Evolutionary conservation across 768 basidiomycete species (phyloP), one percentile per base, ranked within the genome.

Genomic region (Kwoniella sp.): DNA sequence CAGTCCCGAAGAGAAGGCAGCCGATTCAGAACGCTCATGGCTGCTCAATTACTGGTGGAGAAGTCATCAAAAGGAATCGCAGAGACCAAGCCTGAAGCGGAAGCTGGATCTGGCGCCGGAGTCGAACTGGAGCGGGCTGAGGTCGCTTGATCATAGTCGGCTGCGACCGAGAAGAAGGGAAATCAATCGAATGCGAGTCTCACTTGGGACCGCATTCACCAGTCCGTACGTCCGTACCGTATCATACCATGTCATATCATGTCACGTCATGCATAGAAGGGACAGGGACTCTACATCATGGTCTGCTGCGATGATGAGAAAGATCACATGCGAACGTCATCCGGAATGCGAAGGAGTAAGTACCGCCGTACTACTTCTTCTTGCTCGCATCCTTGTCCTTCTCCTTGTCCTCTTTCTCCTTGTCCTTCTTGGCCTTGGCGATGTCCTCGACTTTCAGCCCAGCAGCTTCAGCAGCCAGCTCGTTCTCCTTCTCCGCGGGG

Each of bases 11-110:
- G 84, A 28, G 82, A 83, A 58, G 86, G 88, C 73, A 93, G 92
- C 48, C 85, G 92, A 58, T 96, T 96, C 84, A 86, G 92, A 12
- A 82, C 84, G 8, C 84, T 96, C 53, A 93, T 96, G 92, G 90
- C 91, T 25, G 91, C 92, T 2, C 93, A 96, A 75, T 82, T 95
- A 25, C 61, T 76, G 13, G 58, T 78, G 22, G 79, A 81, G 59
- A 75, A 80, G 55, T 69, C 65, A 41, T 61, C 64, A 29, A 57
- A 53, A 23, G 61, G 61, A 29, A 29, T 53, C 20, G 41, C 61
- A 54, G 58, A 64, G 52, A 53, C 47, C 26, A 29, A 55, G 4
- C 52, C 38, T 2, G 55, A 58, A n/a, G 4, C 23, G 48, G 54
- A 55, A 26, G 25, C 41, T 8, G 41, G 3, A 3, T 45, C 41